Evolutionary conservation across 495 filamentous ascomycete species (phyloP), one percentile per base, ranked within the genome.

Genomic region (Wilcoxina mikolae): DNA sequence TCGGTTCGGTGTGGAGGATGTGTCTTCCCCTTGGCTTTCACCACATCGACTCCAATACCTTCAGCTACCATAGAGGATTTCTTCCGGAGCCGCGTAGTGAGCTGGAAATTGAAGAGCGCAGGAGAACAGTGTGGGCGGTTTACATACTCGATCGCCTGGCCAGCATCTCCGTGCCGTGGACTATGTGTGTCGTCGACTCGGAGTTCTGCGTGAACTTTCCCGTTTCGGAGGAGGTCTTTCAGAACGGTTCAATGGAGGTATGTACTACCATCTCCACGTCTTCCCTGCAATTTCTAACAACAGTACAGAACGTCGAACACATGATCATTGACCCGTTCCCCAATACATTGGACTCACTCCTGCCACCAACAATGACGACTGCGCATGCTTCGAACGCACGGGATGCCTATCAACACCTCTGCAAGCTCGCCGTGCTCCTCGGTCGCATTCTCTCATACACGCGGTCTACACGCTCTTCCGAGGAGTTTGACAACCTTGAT

Each of bases 121-220:
- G 62, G 4, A 47, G 62, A 11, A 58, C 62, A 9, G 57, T 54
- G 5, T 65, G 62, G 62, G 57, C 56, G 1, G 33, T 65, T 3
- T 65, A 60, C 39, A 55, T 65, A 17, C 51, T 65, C 23, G 59
- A 65, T 28, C 56, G 57, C 17, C 53, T 65, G n/a, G 22, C 56
- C 12, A 60, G 53, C 11, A 58, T 44, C 28, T 60, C 60, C 17
- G 52, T 56, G 10, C 56, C 56, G 3, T 64, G 61, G 62, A 54
- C 62, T 2, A 23, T 60, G 38, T 31, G 51, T 11, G 56, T 65
- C 4, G 55, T 54, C 23, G 62, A 65, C 27, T 49, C 54, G 15
- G 61, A 57, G 24, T 65, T 64, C 50, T 60, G 58, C 35, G 62
- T 65, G n/a, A 65, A 65, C 51, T 65, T 65, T 29, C 62, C 62